Evolutionary conservation across 1,139 yeast species (phyloP).

Genomic region (Candida freyschussii): DNA sequence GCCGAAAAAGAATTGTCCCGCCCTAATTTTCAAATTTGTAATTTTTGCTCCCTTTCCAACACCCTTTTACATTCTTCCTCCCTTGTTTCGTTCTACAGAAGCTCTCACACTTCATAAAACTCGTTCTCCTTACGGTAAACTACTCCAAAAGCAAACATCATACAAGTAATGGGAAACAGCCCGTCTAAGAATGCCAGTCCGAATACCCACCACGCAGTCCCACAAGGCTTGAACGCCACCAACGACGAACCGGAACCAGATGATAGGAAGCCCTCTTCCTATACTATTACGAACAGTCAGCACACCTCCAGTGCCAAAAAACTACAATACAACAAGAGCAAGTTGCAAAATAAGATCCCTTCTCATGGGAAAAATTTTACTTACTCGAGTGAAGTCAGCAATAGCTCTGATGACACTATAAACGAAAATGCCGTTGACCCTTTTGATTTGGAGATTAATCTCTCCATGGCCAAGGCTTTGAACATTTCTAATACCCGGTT

Average conservation of each 20-base stretch:
- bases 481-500: slow-evolving; percentile 6
- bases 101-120: no score
- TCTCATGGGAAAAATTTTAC: slow-evolving; percentile 8
- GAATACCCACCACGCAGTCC: slow-evolving; percentile 14
- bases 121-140: no score
- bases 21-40: no score
- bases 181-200: slow-evolving; percentile 29
- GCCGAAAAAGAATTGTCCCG: no score
- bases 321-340: slow-evolving; percentile 19
- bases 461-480: slow-evolving; percentile 23
- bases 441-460: slow-evolving; percentile 21
- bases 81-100: no score
- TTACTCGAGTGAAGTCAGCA: slow-evolving; percentile 8
- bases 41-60: no score
- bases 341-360: slow-evolving; percentile 19
- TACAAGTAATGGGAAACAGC: slow-evolving; percentile 27
- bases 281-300: slow-evolving; percentile 9
- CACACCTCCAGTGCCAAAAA: slow-evolving; percentile 13
- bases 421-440: slow-evolving; percentile 8
- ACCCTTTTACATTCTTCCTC: no score
- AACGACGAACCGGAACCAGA: slow-evolving; percentile 27
- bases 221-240: slow-evolving; percentile 16
- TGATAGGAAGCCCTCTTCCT: slow-evolving; percentile 29
- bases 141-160: no score
- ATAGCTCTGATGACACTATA: slow-evolving; percentile 10